phyloP scores from a whole-genome alignment of 176 grass and related monocot species.

The Tillandsia fasciculata region DNA sequence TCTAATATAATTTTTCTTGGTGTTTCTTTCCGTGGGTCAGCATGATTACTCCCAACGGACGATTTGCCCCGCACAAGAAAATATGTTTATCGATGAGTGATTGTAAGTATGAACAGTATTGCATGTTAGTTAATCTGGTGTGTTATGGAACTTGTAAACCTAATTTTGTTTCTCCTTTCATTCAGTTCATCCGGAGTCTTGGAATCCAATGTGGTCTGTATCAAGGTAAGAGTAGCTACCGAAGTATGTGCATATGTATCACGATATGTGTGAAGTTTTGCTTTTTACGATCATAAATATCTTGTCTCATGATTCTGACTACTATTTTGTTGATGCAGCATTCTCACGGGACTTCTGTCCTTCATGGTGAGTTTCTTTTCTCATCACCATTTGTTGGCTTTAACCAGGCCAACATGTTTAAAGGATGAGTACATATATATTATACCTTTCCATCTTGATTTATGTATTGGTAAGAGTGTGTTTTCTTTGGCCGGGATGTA shows the following conservation, averaged over 20 bases:
- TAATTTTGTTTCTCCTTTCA: constrained; percentile 6
- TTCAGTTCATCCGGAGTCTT: constrained; percentile 94
- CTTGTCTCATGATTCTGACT: constrained; percentile 21
- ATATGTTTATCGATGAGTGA: constrained; percentile 98
- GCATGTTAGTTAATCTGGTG: neutral
- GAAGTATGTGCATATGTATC: neutral
- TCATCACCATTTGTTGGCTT: neutral
- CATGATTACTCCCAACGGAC: constrained; percentile 92
- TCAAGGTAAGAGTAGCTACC: constrained; percentile 51
- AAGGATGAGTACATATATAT: no score
- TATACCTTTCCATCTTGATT: no score
- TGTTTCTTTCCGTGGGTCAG: constrained; percentile 30
- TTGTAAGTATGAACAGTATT: constrained; percentile 50
- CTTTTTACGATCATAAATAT: neutral
- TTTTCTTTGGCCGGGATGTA: no score
- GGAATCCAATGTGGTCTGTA: constrained; percentile 99
- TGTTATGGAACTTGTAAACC: neutral
- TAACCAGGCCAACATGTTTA: no score
- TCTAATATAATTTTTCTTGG: constrained; percentile 18
- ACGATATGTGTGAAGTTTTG: no score
- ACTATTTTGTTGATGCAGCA: constrained; percentile 51
- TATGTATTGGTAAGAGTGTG: no score
- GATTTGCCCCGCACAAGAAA: constrained; percentile 85
- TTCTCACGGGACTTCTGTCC: constrained; percentile 89
- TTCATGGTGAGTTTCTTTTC: constrained; percentile 76